phyloP scores from a whole-genome alignment of 768 basidiomycete genomes.

The Vishniacozyma victoriae region DNA sequence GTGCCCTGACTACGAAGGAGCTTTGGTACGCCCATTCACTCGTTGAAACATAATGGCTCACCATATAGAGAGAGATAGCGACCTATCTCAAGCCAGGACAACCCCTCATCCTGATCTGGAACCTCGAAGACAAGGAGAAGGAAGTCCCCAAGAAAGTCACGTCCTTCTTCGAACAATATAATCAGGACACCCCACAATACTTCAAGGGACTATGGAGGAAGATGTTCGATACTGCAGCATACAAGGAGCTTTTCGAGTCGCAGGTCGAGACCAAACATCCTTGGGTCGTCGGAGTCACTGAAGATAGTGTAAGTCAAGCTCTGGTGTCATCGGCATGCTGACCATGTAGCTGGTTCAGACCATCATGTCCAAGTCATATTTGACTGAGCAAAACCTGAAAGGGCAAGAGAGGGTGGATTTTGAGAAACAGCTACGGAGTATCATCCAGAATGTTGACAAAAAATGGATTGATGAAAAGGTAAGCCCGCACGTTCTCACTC shows the following conservation, averaged over 20 bases:
- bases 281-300: slow-evolving; percentile 55
- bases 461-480: slow-evolving; percentile 67
- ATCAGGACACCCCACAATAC: slow-evolving; percentile 74
- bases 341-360: slow-evolving; percentile 54
- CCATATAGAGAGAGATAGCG: slow-evolving; percentile 58
- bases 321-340: not conserved
- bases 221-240: slow-evolving; percentile 61
- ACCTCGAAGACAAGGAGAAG: slow-evolving; percentile 56
- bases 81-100: slow-evolving; percentile 75
- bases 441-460: slow-evolving; percentile 55
- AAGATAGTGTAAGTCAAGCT: slow-evolving; percentile 47
- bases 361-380: slow-evolving; percentile 78
- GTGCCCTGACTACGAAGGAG: slow-evolving; percentile 66
- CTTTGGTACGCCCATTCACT: slow-evolving; percentile 49
- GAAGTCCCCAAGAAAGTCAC: slow-evolving; percentile 56
- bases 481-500: slow-evolving; percentile 5
- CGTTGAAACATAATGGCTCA: not conserved
- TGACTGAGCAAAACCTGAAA: slow-evolving; percentile 58
- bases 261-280: slow-evolving; percentile 54
- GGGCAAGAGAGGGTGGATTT: slow-evolving; percentile 55
- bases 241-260: slow-evolving; percentile 57
- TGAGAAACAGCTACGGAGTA: slow-evolving; percentile 52
- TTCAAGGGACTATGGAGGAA: slow-evolving; percentile 68
- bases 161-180: slow-evolving; percentile 58
- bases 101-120: slow-evolving; percentile 74